Base-by-base conservation (phyloP, 2,329 filamentous ascomycete species). In the Talaromyces rugulosus region DNA sequence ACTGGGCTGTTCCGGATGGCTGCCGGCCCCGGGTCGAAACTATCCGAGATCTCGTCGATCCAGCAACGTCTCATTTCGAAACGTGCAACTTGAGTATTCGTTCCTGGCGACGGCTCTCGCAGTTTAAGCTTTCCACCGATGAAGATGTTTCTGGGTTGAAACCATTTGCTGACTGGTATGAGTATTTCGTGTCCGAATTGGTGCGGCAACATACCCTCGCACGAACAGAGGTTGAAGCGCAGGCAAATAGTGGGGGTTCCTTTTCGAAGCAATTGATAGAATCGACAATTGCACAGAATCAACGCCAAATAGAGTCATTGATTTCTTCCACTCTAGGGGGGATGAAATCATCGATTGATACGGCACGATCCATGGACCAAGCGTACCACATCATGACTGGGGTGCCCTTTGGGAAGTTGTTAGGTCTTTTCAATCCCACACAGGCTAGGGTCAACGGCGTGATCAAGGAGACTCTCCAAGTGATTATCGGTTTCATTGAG, bases 61-160 rank as follows among this genome's bases (percentile, higher is more conserved):
- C 85, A 62, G 75, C 80, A 14, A 79, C 68, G 16, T 87, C 85
- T 11, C 85, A 87, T 71, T 77, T 79, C 58, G 84, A 86, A 73
- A 85, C 83, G 4, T 87, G 84, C 70, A 81, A 80, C 58, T 78
- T 87, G 47, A 87, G 80, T 64, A 78, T 87, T 5, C 80, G 80
- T 47, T 78, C 85, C 30, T 88, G 85, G 85, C 71, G 78, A n/a
- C 81, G 82, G 64, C 75, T 88, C 23, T 74, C 81, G 23, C 76
- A 76, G n/a, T 87, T 83, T 65, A 85, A 87, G 63, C 66, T 85
- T 16, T 84, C 83, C 0, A 82, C 78, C 0, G 66, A 79, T 6
- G 84, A 86, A 67, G 74, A 80, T 16, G 67, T 75, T 1, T 70
- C 72, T 2, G 74, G 75, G 1, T 68, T 85, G 4, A 74, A 78